Evolutionary conservation across 306 rosid species (phyloP).

Genomic region (Pyrus betulifolia): DNA sequence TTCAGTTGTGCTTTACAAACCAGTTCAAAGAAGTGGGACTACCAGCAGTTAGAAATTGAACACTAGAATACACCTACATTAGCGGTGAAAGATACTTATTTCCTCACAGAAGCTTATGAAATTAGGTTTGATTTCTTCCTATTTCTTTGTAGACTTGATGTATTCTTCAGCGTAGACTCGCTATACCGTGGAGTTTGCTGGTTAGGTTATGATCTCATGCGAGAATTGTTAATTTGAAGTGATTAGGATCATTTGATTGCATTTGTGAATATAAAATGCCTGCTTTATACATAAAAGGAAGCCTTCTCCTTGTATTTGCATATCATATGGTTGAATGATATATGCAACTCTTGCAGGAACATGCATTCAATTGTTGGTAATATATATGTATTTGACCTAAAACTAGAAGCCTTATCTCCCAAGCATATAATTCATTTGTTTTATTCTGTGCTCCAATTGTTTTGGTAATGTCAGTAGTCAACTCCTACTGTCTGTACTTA

Average conservation of each 20-base stretch:
- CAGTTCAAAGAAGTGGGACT: slow-evolving; percentile 67
- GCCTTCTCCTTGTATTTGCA: not conserved
- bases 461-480: not conserved
- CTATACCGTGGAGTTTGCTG: not conserved
- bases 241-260: not conserved
- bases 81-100: slow-evolving; percentile 8
- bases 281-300: not conserved
- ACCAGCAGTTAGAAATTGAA: slow-evolving; percentile 9
- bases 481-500: not conserved
- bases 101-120: not conserved
- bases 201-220: not conserved
- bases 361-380: not conserved
- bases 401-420: not conserved
- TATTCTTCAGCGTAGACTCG: not conserved
- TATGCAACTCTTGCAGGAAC: not conserved
- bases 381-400: not conserved
- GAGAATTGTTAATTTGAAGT: not conserved
- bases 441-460: not conserved
- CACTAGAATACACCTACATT: not conserved
- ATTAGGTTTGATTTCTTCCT: not conserved
- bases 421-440: not conserved
- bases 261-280: slow-evolving; percentile 1
- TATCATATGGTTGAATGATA: not conserved
- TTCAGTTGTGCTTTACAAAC: slow-evolving; percentile 92
- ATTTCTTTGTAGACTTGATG: slow-evolving; percentile 1